Conservation (phyloP, 345 rosid genomes). For the Trapa incisa region DNA sequence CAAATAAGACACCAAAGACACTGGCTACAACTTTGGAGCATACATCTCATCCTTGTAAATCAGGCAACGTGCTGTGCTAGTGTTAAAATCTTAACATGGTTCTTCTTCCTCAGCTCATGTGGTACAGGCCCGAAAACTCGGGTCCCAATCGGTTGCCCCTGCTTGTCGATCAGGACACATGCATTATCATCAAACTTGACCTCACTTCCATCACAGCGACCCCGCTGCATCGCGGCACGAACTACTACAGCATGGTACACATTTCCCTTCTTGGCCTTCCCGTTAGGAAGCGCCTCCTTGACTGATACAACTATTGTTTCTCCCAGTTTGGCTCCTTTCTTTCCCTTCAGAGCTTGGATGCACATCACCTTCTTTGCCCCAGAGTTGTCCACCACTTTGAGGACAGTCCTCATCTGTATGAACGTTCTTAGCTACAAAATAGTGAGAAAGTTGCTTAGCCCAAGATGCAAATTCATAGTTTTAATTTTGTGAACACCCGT, state of each 20-base stretch:
- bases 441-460: background rate
- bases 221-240: constrained; percentile 79
- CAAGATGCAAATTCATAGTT: background rate
- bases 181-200: constrained; percentile 91
- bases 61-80: constrained; percentile 72
- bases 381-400: constrained; percentile 79
- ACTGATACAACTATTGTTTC: constrained; percentile 77
- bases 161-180: constrained; percentile 60
- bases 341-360: constrained; percentile 63
- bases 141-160: constrained; percentile 69
- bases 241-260: constrained; percentile 72
- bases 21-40: background rate
- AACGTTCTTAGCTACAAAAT: constrained; percentile 59
- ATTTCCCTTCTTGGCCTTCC: constrained; percentile 89
- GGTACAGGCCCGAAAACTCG: constrained; percentile 85
- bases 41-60: background rate
- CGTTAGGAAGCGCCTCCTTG: constrained; percentile 86
- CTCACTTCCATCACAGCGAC: constrained; percentile 81
- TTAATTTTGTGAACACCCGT: background rate
- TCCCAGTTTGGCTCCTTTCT: constrained; percentile 73
- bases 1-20: background rate
- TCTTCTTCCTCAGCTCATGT: constrained; percentile 80
- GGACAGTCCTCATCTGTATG: constrained; percentile 81
- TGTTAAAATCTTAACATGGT: constrained; percentile 74
- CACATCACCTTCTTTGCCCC: constrained; percentile 91